phyloP scores from a whole-genome alignment of 2,329 filamentous ascomycete species.

The Hirsutella minnesotensis region DNA sequence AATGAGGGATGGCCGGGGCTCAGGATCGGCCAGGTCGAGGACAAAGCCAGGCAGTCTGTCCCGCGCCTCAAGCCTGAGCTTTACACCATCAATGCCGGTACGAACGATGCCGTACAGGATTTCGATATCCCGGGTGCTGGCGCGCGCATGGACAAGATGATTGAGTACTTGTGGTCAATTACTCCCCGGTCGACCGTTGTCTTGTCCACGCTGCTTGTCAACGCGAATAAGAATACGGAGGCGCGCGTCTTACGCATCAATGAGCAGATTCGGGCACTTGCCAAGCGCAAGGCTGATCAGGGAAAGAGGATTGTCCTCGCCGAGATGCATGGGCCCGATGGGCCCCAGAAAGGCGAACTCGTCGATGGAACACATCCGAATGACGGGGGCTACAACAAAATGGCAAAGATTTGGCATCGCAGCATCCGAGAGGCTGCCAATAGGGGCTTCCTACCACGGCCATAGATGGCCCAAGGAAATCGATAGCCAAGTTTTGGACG shows the following conservation, averaged over 20 bases:
- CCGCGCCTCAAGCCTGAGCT: conserved; percentile 24
- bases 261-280: conserved; percentile 17
- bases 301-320: conserved; percentile 23
- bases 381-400: conserved; percentile 26
- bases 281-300: conserved; percentile 11
- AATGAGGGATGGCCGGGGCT: conserved; percentile 32
- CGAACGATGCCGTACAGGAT: conserved; percentile 28
- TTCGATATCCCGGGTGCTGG: conserved; percentile 17
- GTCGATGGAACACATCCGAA: conserved; percentile 27
- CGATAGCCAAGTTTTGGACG: background rate
- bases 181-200: conserved; percentile 22
- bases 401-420: conserved; percentile 25
- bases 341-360: conserved; percentile 18
- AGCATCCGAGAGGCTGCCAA: conserved; percentile 15
- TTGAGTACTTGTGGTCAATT: conserved; percentile 20
- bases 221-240: conserved; percentile 15
- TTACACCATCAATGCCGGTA: conserved; percentile 29
- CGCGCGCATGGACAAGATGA: conserved; percentile 20
- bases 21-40: conserved; percentile 26
- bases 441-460: conserved; percentile 12
- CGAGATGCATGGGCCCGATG: conserved; percentile 24
- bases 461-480: background rate
- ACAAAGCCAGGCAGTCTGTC: conserved; percentile 19
- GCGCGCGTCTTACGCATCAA: conserved; percentile 20
- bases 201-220: conserved; percentile 25